phyloP scores from a whole-genome alignment of 805 yeast species.

The Wickerhamiella siamensis region DNA sequence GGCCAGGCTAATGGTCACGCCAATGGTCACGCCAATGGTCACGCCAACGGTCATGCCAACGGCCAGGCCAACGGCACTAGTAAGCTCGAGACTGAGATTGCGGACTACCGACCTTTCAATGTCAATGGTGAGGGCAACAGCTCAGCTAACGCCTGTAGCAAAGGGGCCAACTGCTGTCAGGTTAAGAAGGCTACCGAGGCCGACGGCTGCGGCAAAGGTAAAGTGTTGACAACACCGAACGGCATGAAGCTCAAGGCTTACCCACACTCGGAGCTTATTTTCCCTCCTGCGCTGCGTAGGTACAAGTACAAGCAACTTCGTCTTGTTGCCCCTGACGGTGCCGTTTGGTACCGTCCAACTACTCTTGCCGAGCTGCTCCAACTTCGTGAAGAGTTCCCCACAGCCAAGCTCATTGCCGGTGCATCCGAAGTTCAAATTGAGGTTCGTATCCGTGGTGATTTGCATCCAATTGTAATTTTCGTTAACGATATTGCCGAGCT shows the following conservation, averaged over 20 bases:
- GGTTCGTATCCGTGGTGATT: constrained; percentile 30
- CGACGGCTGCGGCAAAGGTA: neutral
- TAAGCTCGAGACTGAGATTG: too few relatives aligned
- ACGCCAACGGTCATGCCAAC: neutral
- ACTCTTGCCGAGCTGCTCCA: constrained; percentile 28
- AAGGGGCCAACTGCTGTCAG: neutral
- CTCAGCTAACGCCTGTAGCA: neutral
- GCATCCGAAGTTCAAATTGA: constrained; percentile 37
- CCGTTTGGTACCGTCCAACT: constrained; percentile 34
- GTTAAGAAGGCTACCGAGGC: neutral
- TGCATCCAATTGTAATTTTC: constrained; percentile 29
- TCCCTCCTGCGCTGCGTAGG: constrained; percentile 28
- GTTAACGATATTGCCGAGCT: constrained; percentile 33
- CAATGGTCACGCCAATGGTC: neutral
- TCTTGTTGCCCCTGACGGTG: constrained; percentile 28
- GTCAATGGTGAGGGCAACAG: too few relatives aligned
- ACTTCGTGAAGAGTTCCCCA: constrained; percentile 25
- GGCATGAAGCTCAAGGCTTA: constrained; percentile 31
- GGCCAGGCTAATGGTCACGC: neutral
- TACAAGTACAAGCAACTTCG: constrained; percentile 20
- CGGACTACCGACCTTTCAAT: too few relatives aligned
- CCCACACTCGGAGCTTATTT: constrained; percentile 28
- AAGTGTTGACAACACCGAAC: constrained; percentile 15
- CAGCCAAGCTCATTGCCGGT: constrained; percentile 32
- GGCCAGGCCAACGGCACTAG: too few relatives aligned